Conservation (phyloP, 768 basidiomycete genomes). For the Phanerodontia chrysosporium region DNA sequence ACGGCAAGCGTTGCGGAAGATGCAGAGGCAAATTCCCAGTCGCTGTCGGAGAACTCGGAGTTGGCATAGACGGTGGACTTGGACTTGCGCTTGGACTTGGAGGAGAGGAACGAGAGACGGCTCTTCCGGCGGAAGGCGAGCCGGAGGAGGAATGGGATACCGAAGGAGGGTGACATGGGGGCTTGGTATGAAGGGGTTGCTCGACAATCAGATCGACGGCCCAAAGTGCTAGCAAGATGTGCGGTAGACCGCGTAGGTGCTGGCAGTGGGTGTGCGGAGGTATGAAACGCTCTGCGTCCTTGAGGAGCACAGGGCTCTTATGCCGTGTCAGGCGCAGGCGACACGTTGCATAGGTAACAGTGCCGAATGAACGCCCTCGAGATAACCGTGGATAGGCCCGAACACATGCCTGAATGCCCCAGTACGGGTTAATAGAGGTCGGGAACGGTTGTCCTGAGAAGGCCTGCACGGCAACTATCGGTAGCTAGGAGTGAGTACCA, state of each 20-base stretch:
- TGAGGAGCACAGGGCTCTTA: neutral
- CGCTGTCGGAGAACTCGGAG: slow-evolving; percentile 8
- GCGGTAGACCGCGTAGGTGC: no score
- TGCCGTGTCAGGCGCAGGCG: neutral
- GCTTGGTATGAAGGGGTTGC: no score
- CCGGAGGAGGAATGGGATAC: slow-evolving; percentile 32
- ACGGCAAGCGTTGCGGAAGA: neutral
- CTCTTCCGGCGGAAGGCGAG: slow-evolving; percentile 24
- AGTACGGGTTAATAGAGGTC: no score
- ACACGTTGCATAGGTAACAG: neutral
- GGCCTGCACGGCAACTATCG: no score
- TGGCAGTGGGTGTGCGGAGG: neutral
- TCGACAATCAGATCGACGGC: no score
- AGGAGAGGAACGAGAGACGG: slow-evolving; percentile 10
- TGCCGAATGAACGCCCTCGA: neutral
- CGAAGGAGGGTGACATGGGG: slow-evolving; percentile 26
- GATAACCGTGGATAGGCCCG: neutral
- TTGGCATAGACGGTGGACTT: slow-evolving; percentile 6
- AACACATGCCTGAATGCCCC: no score
- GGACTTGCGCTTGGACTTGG: no score
- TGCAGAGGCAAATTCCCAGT: slow-evolving; percentile 2
- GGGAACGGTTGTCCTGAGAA: no score
- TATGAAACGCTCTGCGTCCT: neutral
- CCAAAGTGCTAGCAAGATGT: no score
- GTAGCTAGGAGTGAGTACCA: no score